Evolutionary conservation across 1,139 yeast species (phyloP).

Genomic region (Taphrina wiesneri): DNA sequence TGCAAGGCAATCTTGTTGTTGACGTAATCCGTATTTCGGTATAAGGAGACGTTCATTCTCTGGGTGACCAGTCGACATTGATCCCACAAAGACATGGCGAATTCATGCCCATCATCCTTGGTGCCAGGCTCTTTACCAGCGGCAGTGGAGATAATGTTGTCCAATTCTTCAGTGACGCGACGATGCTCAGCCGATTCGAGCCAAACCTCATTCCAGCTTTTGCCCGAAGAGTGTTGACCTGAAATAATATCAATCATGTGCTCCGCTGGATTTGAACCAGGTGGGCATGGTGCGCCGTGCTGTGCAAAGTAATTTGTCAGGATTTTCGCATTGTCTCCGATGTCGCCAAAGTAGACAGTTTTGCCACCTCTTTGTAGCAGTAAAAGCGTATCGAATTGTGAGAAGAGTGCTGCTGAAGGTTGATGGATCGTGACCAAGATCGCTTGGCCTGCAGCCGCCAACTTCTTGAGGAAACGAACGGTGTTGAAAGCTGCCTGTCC

Average conservation of each 20-base stretch:
- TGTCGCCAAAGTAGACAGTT: slow-evolving; percentile 68
- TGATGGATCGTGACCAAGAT: slow-evolving; percentile 61
- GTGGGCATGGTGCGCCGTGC: slow-evolving; percentile 56
- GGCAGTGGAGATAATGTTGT: slow-evolving; percentile 43
- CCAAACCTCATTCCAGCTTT: slow-evolving; percentile 53
- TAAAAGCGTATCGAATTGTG: slow-evolving; percentile 55
- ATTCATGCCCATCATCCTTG: slow-evolving; percentile 23
- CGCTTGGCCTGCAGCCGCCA: slow-evolving; percentile 60
- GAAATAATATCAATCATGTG: slow-evolving; percentile 65
- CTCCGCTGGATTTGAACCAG: slow-evolving; percentile 64
- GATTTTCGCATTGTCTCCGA: slow-evolving; percentile 56
- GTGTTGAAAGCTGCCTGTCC: slow-evolving; percentile 63
- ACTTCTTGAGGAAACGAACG: slow-evolving; percentile 54
- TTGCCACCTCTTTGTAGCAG: slow-evolving; percentile 58
- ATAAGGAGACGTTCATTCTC: slow-evolving; percentile 47
- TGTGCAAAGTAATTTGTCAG: slow-evolving; percentile 60
- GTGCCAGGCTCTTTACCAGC: neutral
- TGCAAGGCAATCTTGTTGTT: slow-evolving; percentile 52
- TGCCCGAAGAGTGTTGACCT: slow-evolving; percentile 56
- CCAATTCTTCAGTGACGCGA: slow-evolving; percentile 47
- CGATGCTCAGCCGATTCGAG: slow-evolving; percentile 48
- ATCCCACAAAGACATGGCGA: slow-evolving; percentile 40
- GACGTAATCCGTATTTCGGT: slow-evolving; percentile 53
- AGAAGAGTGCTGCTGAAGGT: slow-evolving; percentile 59
- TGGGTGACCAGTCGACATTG: slow-evolving; percentile 38